phyloP scores from a whole-genome alignment of 2,329 filamentous ascomycete species.

The Stagonosporopsis rhizophila region DNA sequence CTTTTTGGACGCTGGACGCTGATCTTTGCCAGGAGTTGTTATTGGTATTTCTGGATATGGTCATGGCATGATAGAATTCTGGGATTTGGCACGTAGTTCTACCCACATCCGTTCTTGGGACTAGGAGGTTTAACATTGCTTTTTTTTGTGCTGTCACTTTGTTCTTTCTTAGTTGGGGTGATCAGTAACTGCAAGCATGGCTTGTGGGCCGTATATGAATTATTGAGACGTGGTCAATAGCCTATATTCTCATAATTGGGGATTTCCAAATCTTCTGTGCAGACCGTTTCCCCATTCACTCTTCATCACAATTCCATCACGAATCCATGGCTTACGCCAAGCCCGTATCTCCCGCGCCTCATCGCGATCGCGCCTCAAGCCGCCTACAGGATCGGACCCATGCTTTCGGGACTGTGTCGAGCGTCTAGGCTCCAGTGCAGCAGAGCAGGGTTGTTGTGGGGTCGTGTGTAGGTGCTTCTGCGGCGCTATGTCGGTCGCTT shows the following conservation, averaged over 20 bases:
- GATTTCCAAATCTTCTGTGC: too few relatives aligned
- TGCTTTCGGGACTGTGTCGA: background rate
- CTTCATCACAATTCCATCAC: background rate
- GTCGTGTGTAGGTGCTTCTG: background rate
- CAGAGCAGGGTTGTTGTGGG: background rate
- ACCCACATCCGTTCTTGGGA: background rate
- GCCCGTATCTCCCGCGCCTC: background rate
- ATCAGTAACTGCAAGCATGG: background rate
- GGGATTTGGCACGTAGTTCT: background rate
- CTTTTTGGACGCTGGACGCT: background rate
- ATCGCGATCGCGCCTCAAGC: constrained; percentile 6
- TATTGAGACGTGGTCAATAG: background rate
- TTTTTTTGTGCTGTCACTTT: background rate
- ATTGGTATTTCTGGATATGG: constrained; percentile 4
- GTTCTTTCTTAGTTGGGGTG: background rate
- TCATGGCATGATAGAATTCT: background rate
- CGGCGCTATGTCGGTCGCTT: background rate
- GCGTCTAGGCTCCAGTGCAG: background rate
- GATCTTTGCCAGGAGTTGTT: background rate
- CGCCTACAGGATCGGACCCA: constrained; percentile 12
- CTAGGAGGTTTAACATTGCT: background rate
- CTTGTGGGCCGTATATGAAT: too few relatives aligned
- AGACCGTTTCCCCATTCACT: background rate
- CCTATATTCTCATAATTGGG: too few relatives aligned
- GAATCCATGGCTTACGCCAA: constrained; percentile 2